These are phyloP conservation scores for Aspergillus affinis DNA, from an alignment of 495 filamentous ascomycete species.

Conservation along the genomic window DNA sequence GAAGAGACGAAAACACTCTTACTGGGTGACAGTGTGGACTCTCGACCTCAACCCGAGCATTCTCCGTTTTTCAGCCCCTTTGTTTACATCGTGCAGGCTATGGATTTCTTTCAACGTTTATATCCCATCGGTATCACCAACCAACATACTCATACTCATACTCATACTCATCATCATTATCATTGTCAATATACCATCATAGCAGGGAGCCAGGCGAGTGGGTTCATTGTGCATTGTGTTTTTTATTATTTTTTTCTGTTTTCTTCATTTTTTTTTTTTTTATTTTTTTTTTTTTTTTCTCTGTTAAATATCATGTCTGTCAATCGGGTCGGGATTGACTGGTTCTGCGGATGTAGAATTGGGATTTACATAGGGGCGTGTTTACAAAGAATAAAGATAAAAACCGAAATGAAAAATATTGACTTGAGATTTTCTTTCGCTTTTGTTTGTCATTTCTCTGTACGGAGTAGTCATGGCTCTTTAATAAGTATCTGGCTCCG, in stretches of 20 bases:
- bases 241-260: constrained; percentile 18
- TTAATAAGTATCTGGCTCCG: no score
- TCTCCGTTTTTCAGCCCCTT: constrained; percentile 4
- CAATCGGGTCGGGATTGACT: constrained; percentile 12
- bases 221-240: constrained; percentile 23
- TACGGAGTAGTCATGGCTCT: no score
- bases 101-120: constrained; percentile 21
- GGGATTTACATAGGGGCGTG: constrained; percentile 24
- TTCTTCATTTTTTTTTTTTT: constrained; percentile 6
- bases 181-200: constrained; percentile 32
- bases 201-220: constrained; percentile 34
- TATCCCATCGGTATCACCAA: constrained; percentile 23
- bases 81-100: constrained; percentile 15
- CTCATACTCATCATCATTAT: constrained; percentile 17
- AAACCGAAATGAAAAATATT: not conserved
- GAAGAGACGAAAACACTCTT: not conserved
- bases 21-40: not conserved
- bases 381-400: constrained; percentile 11
- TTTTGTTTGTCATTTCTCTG: no score
- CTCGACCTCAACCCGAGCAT: not conserved
- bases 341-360: constrained; percentile 21
- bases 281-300: constrained; percentile 14
- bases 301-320: constrained; percentile 14
- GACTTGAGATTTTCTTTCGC: not conserved
- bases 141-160: constrained; percentile 1